Evolutionary conservation across 1,139 yeast genomes (phyloP), one percentile per base, ranked within the genome.

Genomic region (Scheffersomyces stambukii): DNA sequence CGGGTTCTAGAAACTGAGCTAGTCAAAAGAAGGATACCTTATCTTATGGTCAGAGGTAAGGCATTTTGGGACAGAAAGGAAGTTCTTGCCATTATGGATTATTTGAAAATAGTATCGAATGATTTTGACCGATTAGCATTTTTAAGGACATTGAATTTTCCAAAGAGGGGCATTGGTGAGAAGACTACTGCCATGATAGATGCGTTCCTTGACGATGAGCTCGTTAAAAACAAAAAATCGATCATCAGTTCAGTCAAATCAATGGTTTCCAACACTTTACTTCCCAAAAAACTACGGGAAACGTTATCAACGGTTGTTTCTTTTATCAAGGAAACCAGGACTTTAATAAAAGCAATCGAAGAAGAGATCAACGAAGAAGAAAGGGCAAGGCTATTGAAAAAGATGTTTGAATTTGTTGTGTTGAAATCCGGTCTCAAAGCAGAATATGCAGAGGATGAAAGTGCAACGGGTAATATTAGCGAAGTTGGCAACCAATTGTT

Each of bases 21-120:
- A 13, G 63, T 75, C 1, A 60, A 56, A 27, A 57, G 58, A 4
- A 54, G 67, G 6, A 69, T 89, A 7, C 89, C 93, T 0, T 84
- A 84, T 45, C 53, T 55, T 9, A 68, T 88, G 44, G 64, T 81
- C 1, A 75, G 80, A 30, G 96, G 96, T 0, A 64, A 65, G 29
- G 80, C 85, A 1, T 84, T 86, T 45, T 84, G 94, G 89, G 88
- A 83, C 23, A 57, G 83, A 19, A 72, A 71, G 34, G 95, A 85
- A 47, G 79, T 85, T 9, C 60, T 65, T 12, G 59, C 74, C 0
- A 63, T 84, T 31, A 37, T 88, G 28, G 84, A 80, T 46, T 76
- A 80, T 40, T 48, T 91, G 17, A 64, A 84, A 28, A 74, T 77
- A 1, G 60, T 83, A 8, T 64, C 74, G 3, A 73, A 78, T 22